Evolutionary conservation across 2,329 filamentous ascomycete species (phyloP).

Genomic region (Cercospora beticola): DNA sequence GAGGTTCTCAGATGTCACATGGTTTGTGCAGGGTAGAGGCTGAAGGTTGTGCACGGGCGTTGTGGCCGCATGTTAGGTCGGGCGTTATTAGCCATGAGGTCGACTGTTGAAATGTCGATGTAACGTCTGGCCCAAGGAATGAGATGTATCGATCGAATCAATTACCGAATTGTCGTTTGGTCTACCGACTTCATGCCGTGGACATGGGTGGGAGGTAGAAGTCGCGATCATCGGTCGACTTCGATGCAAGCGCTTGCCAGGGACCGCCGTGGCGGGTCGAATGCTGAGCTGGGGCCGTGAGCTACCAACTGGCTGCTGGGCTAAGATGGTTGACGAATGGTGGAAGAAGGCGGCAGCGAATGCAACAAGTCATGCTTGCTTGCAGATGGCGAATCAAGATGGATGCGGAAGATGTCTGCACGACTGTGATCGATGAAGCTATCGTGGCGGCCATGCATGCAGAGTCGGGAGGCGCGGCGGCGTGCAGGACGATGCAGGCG

Average conservation of each 20-base stretch:
- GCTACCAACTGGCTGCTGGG: not conserved
- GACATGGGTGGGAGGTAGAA: not conserved
- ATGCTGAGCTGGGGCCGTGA: not conserved
- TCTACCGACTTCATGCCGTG: not conserved
- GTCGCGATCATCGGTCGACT: not conserved
- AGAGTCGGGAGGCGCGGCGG: not conserved
- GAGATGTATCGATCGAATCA: not conserved
- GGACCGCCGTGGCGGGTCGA: not conserved
- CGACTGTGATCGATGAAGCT: not conserved
- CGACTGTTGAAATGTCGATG: not conserved
- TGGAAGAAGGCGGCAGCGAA: not conserved
- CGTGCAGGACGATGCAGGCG: not conserved
- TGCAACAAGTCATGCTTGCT: not conserved
- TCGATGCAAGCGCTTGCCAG: not conserved
- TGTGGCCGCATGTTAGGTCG: not conserved
- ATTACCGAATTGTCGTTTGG: not conserved
- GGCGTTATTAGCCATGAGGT: not conserved
- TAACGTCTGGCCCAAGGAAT: not conserved
- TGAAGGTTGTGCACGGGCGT: not conserved
- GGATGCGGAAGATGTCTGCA: not conserved
- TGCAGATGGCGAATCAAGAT: not conserved
- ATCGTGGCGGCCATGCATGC: not conserved
- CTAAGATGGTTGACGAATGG: not conserved
- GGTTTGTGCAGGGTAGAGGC: not conserved
- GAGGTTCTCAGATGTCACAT: not conserved